phyloP scores from a whole-genome alignment of 2,329 filamentous ascomycete species.

The Colletotrichum liriopes region DNA sequence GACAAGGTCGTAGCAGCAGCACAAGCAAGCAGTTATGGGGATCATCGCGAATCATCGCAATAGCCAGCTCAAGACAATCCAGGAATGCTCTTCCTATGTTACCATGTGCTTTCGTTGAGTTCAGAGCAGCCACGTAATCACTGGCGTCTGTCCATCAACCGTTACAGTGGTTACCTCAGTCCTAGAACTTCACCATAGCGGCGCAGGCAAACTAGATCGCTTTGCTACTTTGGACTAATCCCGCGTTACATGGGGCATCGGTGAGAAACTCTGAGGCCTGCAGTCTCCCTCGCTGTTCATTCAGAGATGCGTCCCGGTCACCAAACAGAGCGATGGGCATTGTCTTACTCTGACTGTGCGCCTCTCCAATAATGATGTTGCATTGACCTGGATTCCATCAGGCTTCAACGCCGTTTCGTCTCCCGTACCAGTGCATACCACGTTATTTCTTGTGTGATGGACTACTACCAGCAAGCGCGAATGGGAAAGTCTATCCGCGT shows the following conservation, averaged over 20 bases:
- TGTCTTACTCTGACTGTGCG: neutral
- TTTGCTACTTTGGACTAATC: neutral
- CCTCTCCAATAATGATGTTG: neutral
- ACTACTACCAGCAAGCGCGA: conserved; percentile 9
- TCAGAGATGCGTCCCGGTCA: neutral
- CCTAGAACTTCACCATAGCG: neutral
- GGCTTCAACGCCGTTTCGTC: conserved; percentile 33
- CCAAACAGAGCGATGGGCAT: neutral
- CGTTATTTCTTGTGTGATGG: neutral
- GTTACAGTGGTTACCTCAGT: neutral
- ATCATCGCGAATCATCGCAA: neutral
- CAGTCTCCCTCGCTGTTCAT: no score
- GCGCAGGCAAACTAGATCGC: neutral
- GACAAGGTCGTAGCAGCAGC: conserved; percentile 4
- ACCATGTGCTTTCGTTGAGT: neutral
- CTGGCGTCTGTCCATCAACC: neutral
- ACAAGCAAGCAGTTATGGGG: neutral
- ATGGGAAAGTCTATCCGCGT: conserved; percentile 36
- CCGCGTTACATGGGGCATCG: neutral
- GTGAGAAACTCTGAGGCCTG: neutral
- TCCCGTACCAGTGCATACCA: conserved; percentile 5
- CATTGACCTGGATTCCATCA: neutral
- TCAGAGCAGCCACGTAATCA: conserved; percentile 1
- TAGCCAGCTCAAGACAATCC: neutral
- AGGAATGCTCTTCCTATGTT: neutral